These are phyloP conservation scores for Backusella liffmaniae DNA, from an alignment of 192 early-diverging fungal genomes.

Conservation along the genomic window DNA sequence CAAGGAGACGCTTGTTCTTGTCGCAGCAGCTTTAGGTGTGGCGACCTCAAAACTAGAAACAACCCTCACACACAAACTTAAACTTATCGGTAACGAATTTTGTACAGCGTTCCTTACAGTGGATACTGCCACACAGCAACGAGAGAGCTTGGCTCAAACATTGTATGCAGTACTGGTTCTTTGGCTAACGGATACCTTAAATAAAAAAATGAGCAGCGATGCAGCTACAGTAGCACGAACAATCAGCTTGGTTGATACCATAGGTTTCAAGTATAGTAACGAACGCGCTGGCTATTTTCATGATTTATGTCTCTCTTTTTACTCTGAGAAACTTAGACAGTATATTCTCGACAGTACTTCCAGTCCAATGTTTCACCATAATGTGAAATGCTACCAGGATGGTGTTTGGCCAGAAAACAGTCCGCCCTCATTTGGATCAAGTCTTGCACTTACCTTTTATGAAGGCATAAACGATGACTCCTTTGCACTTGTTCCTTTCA, in stretches of 20 bases:
- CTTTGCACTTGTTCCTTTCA: slow-evolving; percentile 40
- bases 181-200: slow-evolving; percentile 77
- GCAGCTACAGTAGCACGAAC: slow-evolving; percentile 49
- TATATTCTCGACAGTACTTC: slow-evolving; percentile 7
- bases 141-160: slow-evolving; percentile 66
- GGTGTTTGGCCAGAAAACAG: slow-evolving; percentile 42
- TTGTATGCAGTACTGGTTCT: slow-evolving; percentile 71
- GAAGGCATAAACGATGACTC: neutral
- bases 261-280: slow-evolving; percentile 47
- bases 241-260: slow-evolving; percentile 64
- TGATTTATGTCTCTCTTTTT: slow-evolving; percentile 47
- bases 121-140: slow-evolving; percentile 62
- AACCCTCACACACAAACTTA: slow-evolving; percentile 67
- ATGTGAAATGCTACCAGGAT: slow-evolving; percentile 56
- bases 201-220: slow-evolving; percentile 58
- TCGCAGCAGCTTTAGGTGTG: slow-evolving; percentile 68
- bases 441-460: slow-evolving; percentile 9
- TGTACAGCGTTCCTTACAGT: slow-evolving; percentile 74
- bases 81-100: slow-evolving; percentile 66
- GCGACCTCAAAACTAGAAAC: slow-evolving; percentile 58
- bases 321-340: slow-evolving; percentile 53
- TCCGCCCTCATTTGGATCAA: neutral
- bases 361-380: neutral
- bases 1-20: slow-evolving; percentile 56
- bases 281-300: slow-evolving; percentile 42